Evolutionary conservation across 2,329 filamentous ascomycete species (phyloP).

Genomic region (Fusarium mexicanum): DNA sequence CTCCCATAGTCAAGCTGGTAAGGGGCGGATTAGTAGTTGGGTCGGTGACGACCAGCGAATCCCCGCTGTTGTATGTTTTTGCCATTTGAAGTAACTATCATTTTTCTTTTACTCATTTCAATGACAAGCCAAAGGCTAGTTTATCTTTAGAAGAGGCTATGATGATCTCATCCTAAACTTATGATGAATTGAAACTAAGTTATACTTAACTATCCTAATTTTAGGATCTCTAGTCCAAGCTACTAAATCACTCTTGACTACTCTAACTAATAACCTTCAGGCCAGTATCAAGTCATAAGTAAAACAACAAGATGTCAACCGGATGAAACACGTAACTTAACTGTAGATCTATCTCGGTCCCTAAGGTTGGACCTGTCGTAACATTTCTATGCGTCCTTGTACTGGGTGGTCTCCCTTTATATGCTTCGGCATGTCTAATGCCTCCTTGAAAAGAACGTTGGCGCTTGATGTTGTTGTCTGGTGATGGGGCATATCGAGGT

Average conservation of each 20-base stretch:
- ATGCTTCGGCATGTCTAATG: not conserved
- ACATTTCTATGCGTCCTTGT: not conserved
- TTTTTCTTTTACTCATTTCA: not conserved
- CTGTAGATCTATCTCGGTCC: not conserved
- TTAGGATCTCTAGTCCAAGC: not conserved
- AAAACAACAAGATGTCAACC: not conserved
- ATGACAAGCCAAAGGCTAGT: not conserved
- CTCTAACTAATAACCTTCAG: not conserved
- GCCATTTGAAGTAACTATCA: not conserved
- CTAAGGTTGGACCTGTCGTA: not conserved
- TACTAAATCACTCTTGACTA: not conserved
- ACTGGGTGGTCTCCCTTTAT: not conserved
- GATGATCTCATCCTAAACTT: not conserved
- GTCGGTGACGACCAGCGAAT: constrained; percentile 16
- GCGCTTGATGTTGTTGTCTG: constrained; percentile 48
- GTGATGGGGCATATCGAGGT: constrained; percentile 60
- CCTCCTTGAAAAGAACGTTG: not conserved
- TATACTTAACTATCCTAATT: not conserved
- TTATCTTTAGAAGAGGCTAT: not conserved
- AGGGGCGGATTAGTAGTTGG: constrained; percentile 17
- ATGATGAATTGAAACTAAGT: not conserved
- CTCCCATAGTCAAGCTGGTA: constrained; percentile 15
- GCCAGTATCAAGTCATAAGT: not conserved
- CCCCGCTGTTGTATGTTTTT: not conserved
- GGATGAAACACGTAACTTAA: not conserved